Base-by-base conservation (phyloP, 257 asterid genomes). In the Marsdenia floribunda region DNA sequence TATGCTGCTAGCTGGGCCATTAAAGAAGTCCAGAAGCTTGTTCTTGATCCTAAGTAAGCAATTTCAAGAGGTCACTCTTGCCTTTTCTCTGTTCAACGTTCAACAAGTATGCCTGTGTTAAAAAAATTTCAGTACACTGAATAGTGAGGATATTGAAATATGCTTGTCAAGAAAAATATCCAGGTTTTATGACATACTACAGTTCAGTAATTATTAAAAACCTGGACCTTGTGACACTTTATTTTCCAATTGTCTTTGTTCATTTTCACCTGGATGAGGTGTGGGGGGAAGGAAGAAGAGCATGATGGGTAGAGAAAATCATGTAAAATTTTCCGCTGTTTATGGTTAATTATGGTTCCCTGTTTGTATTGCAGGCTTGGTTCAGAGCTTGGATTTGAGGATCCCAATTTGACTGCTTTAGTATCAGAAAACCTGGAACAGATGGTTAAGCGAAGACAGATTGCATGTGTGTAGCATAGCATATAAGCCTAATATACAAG, bases 1-100 rank as follows among this genome's bases (percentile, higher is more conserved):
- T 95, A 92, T 76, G 96, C 99, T 29, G 98, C 99, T 75, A 92
- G 99, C 82, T 86, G 96, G 22, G 90, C 97, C 83, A 95, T 95
- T 72, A 95, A 88, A 84, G 99, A 95, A 86, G 96, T 95, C 79
- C 97, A 90, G 79, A 95, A 92, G 87, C 68, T 95, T 90, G 97
- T 95, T 82, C 91, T 95, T 75, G 98, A 95, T 80, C 96, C 98
- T 70, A 95, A 89, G 99, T 94, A 88, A 83, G 97, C 82, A 57
- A 49, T 79, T 78, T 65, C 15, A 35, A 73, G 26, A 19, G 68
- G 65, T 63, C 71, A 77, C 76, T 77, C 73, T 35, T 38, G 19
- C 50, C 44, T 47, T 57, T 35, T 8, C 12, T 68, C 37, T 49
- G 50, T 29, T 61, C 60, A 24, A 14, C 7, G 19, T 47, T 40